Evolutionary conservation across 2,329 filamentous ascomycete species (phyloP).

Genomic region (Penicillium sp.): DNA sequence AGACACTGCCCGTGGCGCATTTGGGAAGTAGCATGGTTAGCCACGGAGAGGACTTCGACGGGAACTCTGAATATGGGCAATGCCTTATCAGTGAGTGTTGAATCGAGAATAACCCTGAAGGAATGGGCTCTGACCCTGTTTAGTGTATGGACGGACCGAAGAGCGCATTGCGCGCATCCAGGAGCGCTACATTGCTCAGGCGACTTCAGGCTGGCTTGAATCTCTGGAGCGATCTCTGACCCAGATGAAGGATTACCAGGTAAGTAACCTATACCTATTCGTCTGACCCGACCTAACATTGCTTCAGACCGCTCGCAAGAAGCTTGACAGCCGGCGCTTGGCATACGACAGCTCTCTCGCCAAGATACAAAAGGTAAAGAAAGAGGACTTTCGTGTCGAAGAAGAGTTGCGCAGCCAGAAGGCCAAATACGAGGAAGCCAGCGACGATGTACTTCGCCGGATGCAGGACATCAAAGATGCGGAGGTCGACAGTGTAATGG

Average conservation of each 20-base stretch:
- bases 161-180: constrained; percentile 82
- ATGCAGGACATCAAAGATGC: constrained; percentile 97
- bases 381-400: constrained; percentile 87
- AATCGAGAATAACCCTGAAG: neutral
- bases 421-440: constrained; percentile 93
- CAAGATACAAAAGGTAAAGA: constrained; percentile 91
- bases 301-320: constrained; percentile 71
- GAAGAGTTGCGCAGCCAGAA: constrained; percentile 88
- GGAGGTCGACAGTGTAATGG: constrained; percentile 74
- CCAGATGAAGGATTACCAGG: constrained; percentile 98
- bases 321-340: constrained; percentile 82
- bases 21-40: constrained; percentile 79
- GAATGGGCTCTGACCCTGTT: constrained; percentile 2
- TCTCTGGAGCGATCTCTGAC: constrained; percentile 82
- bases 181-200: constrained; percentile 72
- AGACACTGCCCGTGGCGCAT: constrained; percentile 71
- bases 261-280: constrained; percentile 40
- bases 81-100: constrained; percentile 64
- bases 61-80: constrained; percentile 84
- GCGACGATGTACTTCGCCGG: constrained; percentile 80
- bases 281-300: neutral
- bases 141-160: constrained; percentile 76
- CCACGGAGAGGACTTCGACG: constrained; percentile 90
- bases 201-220: constrained; percentile 81
- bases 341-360: constrained; percentile 85